Evolutionary conservation across 306 rosid genomes (phyloP).

Genomic region (Pachyrhizus erosus): DNA sequence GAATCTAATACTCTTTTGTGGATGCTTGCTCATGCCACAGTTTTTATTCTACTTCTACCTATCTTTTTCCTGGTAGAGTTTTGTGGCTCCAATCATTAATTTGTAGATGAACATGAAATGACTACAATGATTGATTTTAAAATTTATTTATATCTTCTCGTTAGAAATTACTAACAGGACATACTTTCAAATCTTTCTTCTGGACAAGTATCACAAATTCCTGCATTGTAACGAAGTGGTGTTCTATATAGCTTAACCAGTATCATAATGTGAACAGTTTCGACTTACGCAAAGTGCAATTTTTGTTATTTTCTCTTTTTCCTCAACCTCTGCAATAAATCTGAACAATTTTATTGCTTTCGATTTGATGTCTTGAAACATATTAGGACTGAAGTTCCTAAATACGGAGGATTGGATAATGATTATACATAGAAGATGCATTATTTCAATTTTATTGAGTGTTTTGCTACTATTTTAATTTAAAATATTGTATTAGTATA

Average conservation of each 20-base stretch:
- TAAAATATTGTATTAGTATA: not conserved
- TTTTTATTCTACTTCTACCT: conserved; percentile 24
- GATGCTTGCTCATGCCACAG: conserved; percentile 14
- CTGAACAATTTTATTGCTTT: not conserved
- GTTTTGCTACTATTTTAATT: not conserved
- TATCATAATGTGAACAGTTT: conserved; percentile 2
- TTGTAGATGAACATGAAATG: conserved; percentile 7
- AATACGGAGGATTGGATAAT: not conserved
- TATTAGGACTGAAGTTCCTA: not conserved
- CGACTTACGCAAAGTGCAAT: not conserved
- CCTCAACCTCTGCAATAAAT: not conserved
- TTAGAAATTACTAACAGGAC: conserved; percentile 22
- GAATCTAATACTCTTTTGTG: conserved; percentile 39
- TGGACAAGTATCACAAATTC: conserved; percentile 6
- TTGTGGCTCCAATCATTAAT: conserved; percentile 38
- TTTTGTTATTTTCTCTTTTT: not conserved
- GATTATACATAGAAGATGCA: not conserved
- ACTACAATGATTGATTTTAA: conserved; percentile 32
- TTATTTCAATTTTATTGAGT: not conserved
- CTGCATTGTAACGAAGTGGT: conserved; percentile 15
- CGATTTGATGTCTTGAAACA: not conserved
- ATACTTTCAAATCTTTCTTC: conserved; percentile 30
- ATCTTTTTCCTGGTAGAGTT: conserved; percentile 9
- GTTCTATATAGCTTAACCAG: conserved; percentile 6
- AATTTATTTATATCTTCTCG: not conserved